These are phyloP conservation scores for Bipolaris bicolor DNA, from an alignment of 2,329 filamentous ascomycete species.

Conservation along the genomic window DNA sequence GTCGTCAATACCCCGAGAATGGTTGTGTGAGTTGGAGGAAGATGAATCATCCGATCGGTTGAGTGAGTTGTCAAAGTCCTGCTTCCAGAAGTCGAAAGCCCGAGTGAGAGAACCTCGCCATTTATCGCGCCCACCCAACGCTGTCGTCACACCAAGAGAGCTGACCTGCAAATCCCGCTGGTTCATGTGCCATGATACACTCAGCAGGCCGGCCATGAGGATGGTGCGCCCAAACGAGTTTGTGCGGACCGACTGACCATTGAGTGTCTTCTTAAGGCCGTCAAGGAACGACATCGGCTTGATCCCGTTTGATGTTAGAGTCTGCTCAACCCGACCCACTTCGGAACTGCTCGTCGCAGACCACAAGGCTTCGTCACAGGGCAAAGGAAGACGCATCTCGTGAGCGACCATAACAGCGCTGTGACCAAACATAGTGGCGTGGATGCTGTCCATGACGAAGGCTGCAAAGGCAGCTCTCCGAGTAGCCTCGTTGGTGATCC, in stretches of 20 bases:
- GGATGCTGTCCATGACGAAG: slow-evolving; percentile 93
- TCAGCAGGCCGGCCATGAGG: slow-evolving; percentile 90
- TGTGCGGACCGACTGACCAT: slow-evolving; percentile 82
- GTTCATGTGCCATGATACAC: slow-evolving; percentile 97
- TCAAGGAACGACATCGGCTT: slow-evolving; percentile 89
- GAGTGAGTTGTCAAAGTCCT: slow-evolving; percentile 84
- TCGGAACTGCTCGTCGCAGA: slow-evolving; percentile 86
- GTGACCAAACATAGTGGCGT: slow-evolving; percentile 97
- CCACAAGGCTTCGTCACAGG: slow-evolving; percentile 93
- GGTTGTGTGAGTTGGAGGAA: slow-evolving; percentile 38
- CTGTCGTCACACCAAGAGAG: slow-evolving; percentile 78
- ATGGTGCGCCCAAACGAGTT: slow-evolving; percentile 93
- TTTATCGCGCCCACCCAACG: slow-evolving; percentile 85
- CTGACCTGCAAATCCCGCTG: slow-evolving; percentile 92
- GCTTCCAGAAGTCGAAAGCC: slow-evolving; percentile 93
- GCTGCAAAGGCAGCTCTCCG: slow-evolving; percentile 89
- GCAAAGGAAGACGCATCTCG: slow-evolving; percentile 87
- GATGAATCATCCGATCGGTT: slow-evolving; percentile 57
- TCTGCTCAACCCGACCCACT: slow-evolving; percentile 82
- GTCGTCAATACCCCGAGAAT: slow-evolving; percentile 53
- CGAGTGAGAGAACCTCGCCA: slow-evolving; percentile 86
- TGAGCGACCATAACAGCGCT: slow-evolving; percentile 97
- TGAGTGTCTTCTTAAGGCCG: slow-evolving; percentile 86
- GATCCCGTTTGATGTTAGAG: slow-evolving; percentile 78
- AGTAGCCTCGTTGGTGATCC: slow-evolving; percentile 94